phyloP scores from a whole-genome alignment of 2,329 filamentous ascomycete species.

The Penicillium sp. region DNA sequence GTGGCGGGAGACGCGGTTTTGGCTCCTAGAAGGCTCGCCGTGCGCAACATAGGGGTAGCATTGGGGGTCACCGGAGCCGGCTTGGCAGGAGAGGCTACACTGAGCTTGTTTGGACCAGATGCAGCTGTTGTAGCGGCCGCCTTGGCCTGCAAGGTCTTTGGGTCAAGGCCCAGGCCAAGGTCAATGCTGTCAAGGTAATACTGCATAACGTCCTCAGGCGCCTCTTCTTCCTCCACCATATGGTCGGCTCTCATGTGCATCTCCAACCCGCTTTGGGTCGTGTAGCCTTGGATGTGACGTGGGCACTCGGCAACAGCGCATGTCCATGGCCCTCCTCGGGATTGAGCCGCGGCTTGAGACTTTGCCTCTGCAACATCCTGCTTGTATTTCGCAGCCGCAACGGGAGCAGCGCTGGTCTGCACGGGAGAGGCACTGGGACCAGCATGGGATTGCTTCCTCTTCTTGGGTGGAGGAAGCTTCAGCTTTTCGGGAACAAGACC shows the following conservation, averaged over 20 bases:
- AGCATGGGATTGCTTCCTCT: slow-evolving; percentile 52
- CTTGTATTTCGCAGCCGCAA: slow-evolving; percentile 33
- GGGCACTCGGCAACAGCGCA: slow-evolving; percentile 55
- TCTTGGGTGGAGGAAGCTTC: slow-evolving; percentile 58
- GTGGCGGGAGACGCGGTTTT: slow-evolving; percentile 34
- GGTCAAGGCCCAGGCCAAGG: slow-evolving; percentile 47
- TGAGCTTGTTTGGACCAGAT: slow-evolving; percentile 18
- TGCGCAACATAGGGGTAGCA: slow-evolving; percentile 34
- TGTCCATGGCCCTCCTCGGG: slow-evolving; percentile 46
- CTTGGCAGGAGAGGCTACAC: slow-evolving; percentile 25
- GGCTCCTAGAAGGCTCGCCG: slow-evolving; percentile 31
- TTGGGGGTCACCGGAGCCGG: slow-evolving; percentile 30
- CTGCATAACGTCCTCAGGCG: slow-evolving; percentile 54
- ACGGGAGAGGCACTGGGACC: slow-evolving; percentile 27
- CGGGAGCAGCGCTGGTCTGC: slow-evolving; percentile 20
- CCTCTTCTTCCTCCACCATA: slow-evolving; percentile 42
- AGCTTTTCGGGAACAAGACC: slow-evolving; percentile 57
- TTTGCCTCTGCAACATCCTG: slow-evolving; percentile 43
- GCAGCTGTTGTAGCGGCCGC: slow-evolving; percentile 8
- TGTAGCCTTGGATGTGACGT: slow-evolving; percentile 54
- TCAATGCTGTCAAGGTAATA: slow-evolving; percentile 56
- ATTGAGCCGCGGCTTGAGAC: slow-evolving; percentile 36
- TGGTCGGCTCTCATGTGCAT: slow-evolving; percentile 56
- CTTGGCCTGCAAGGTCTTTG: slow-evolving; percentile 19
- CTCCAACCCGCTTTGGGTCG: slow-evolving; percentile 53